These are phyloP conservation scores for Heracleum sosnowskyi DNA, from an alignment of 129 eudicot species.

Conservation along the genomic window DNA sequence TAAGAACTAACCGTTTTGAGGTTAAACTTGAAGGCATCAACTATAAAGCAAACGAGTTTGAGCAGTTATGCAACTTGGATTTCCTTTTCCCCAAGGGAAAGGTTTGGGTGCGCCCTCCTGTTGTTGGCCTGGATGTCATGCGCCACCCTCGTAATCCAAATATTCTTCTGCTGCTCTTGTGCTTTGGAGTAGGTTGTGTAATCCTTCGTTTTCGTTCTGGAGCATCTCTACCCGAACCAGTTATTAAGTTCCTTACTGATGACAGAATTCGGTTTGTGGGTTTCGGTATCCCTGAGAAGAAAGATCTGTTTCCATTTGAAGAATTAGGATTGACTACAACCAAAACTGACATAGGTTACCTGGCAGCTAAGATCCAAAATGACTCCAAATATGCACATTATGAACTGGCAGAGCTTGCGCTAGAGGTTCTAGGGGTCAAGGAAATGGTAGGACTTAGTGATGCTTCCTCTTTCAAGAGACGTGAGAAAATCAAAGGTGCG, in stretches of 20 bases:
- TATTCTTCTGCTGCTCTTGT: conserved; percentile 24
- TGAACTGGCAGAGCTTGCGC: conserved; percentile 34
- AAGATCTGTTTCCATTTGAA: conserved; percentile 36
- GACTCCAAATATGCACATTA: conserved; percentile 25
- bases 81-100: conserved; percentile 39
- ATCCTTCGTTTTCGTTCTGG: conserved; percentile 31
- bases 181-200: conserved; percentile 48
- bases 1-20: conserved; percentile 40
- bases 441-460: conserved; percentile 36
- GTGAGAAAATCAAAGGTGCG: conserved; percentile 34
- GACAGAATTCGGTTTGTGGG: conserved; percentile 38
- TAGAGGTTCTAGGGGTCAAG: conserved; percentile 38
- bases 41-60: conserved; percentile 32
- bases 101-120: conserved; percentile 31
- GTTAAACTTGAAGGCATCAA: conserved; percentile 47
- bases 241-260: conserved; percentile 31
- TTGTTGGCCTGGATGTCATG: conserved; percentile 46
- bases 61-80: conserved; percentile 34
- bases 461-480: conserved; percentile 36
- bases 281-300: conserved; percentile 39
- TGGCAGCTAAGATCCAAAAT: conserved; percentile 25
- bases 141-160: conserved; percentile 44
- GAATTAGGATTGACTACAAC: conserved; percentile 29
- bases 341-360: conserved; percentile 37
- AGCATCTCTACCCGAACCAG: conserved; percentile 22